Conservation (phyloP, 2,329 filamentous ascomycete species). For the Knoxdaviesia proteae region DNA sequence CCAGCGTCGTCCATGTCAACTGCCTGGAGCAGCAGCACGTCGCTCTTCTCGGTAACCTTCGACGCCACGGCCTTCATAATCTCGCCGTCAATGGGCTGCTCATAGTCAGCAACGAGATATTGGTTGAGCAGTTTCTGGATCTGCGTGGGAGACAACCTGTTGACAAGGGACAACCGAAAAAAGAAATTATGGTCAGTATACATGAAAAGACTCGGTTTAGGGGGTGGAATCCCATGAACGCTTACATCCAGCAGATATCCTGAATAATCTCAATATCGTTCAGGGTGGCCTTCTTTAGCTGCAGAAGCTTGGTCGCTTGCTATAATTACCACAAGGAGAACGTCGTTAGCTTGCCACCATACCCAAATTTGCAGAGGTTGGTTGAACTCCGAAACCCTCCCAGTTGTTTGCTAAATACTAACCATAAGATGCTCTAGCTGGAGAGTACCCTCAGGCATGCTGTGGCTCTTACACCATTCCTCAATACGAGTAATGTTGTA, state of each 20-base stretch:
- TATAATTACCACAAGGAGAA: constrained; percentile 11
- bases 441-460: constrained; percentile 95
- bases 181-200: neutral
- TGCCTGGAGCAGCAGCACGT: constrained; percentile 77
- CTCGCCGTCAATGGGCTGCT: constrained; percentile 97
- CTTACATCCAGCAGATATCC: constrained; percentile 99
- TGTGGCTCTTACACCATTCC: constrained; percentile 99
- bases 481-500: constrained; percentile 99
- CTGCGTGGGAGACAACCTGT: constrained; percentile 86
- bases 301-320: constrained; percentile 95
- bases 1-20: constrained; percentile 99
- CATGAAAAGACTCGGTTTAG: neutral
- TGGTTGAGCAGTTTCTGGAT: constrained; percentile 98
- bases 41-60: constrained; percentile 92
- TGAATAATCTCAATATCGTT: constrained; percentile 99
- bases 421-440: constrained; percentile 97
- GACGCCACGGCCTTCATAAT: constrained; percentile 99
- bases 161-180: constrained; percentile 1
- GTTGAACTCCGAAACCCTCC: neutral
- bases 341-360: constrained; percentile 9
- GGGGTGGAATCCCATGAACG: constrained; percentile 7
- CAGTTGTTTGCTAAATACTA: constrained; percentile 6
- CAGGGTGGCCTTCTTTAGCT: constrained; percentile 95
- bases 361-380: neutral
- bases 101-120: constrained; percentile 95